Base-by-base conservation (phyloP, 768 basidiomycete genomes). In the Rhizopogon vulgaris region DNA sequence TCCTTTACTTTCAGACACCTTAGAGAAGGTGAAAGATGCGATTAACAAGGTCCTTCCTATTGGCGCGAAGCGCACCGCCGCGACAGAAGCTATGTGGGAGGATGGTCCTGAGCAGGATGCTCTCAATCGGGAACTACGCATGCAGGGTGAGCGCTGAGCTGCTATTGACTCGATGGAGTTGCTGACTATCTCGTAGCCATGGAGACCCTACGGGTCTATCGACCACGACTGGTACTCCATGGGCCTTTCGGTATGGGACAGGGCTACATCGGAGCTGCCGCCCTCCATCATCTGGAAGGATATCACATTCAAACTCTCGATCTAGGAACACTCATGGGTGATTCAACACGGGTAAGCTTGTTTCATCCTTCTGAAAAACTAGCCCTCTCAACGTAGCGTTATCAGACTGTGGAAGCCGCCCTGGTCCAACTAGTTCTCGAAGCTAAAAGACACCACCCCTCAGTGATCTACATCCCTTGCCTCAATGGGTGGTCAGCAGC, bases 81-180 rank as follows among this genome's bases (percentile, higher is more conserved):
- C 98, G 14, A 95, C 98, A 64, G 96, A 99, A 65, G 96, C 96
- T 1, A 90, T 93, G 67, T 99, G 77, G 71, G 94, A 97, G 61
- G 91, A 94, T 50, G 78, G 73, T 25, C 82, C 77, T 17, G 83
- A 87, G 48, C 85, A 85, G n/a, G 84, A 85, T n/a, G 89, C 87
- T 0, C 77, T 97, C 39, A 89, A 91, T 60, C 79, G 89, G 59
- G 94, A 97, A 64, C 79, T 93, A 78, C 76, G 89, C 71, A 75
- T 92, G 69, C 90, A 94, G 71, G 80, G 92, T 94, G 58, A 55
- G 83, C 69, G 17, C 32, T 0, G 25, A 10, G 6, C 6, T 36
- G 12, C 40, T 14, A 41, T 27, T 58, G 37, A 58, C 4, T 15
- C 6, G 3, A 3, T 11, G 27, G 15, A 11, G 24, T 45, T 30